phyloP scores from a whole-genome alignment of 2,329 filamentous ascomycete species.

The Fusarium haematococcum region DNA sequence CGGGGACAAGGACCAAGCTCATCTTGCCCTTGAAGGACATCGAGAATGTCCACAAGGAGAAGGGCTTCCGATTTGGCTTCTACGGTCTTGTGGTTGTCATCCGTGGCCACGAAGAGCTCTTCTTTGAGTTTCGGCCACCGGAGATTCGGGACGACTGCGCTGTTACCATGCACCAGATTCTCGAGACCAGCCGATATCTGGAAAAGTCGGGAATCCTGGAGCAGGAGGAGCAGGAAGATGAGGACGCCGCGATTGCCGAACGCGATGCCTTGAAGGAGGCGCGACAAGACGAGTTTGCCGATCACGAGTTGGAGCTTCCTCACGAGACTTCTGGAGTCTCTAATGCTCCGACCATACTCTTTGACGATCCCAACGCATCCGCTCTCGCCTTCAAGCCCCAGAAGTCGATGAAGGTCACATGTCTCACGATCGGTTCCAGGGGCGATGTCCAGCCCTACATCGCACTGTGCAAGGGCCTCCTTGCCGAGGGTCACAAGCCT shows the following conservation, averaged over 20 bases:
- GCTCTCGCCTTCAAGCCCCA: conserved; percentile 92
- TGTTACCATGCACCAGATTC: conserved; percentile 79
- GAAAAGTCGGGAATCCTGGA: conserved; percentile 76
- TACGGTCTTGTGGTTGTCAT: conserved; percentile 93
- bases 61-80: conserved; percentile 92
- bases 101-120: conserved; percentile 92
- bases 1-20: conserved; percentile 90
- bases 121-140: conserved; percentile 88
- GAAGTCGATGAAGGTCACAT: conserved; percentile 84
- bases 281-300: conserved; percentile 64
- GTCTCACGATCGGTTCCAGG: conserved; percentile 93
- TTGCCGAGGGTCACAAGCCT: conserved; percentile 87
- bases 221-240: conserved; percentile 76
- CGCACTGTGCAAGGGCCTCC: conserved; percentile 88
- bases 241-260: conserved; percentile 82
- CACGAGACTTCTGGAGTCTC: conserved; percentile 57
- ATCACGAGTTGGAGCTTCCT: conserved; percentile 64
- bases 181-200: conserved; percentile 79
- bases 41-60: conserved; percentile 94
- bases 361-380: conserved; percentile 89
- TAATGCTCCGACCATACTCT: conserved; percentile 81
- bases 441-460: conserved; percentile 99
- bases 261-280: conserved; percentile 84
- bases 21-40: conserved; percentile 92
- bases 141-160: conserved; percentile 90